Base-by-base conservation (phyloP, 257 asterid species). In the Mitragyna speciosa region DNA sequence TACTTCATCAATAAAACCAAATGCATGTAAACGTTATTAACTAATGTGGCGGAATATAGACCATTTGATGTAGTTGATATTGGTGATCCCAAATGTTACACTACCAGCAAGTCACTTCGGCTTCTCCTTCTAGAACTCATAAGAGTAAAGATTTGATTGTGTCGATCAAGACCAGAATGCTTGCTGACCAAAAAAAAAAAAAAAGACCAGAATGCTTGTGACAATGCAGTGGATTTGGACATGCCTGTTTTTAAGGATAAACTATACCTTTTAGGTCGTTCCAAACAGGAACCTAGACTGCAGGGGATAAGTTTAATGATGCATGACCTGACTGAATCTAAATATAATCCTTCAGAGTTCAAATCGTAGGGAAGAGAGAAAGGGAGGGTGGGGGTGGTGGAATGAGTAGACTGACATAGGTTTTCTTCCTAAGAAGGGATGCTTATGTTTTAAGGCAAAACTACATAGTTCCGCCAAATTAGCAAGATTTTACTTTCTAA, bases 371-470 rank as follows among this genome's bases (percentile, higher is more conserved):
- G 12, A 58, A 20, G 36, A 26, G 17, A 63, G 68, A 19, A 26
- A 2, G 8, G 24, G 1, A 28, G 49, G 11, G 17, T 48, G 61
- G 59, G n/a, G 9, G 64, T 8, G 66, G 31, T 59, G 66, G 66
- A n/a, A 59, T 59, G 31, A 31, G 66, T 59, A 22, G 66, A 41
- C 14, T 31, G 56, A 48, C 69, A 63, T 51, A 58, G 80, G 22
- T 52, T 52, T 52, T 84, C 47, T 15, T 26, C 72, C 24, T 52
- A 1, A 22, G 8, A 33, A 9, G 54, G 20, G 70, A 67, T 77
- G 86, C 87, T 84, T 83, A 80, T 30, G 7, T 39, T 70, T 80
- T 63, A 83, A 86, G 89, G 79, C n/a, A 70, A 12, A 36, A 72
- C 22, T 41, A 26, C 48, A n/a, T 61, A 59, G 45, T 49, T 52